Conservation (phyloP, 2,329 filamentous ascomycete genomes). For the Helminthosporium solani region DNA sequence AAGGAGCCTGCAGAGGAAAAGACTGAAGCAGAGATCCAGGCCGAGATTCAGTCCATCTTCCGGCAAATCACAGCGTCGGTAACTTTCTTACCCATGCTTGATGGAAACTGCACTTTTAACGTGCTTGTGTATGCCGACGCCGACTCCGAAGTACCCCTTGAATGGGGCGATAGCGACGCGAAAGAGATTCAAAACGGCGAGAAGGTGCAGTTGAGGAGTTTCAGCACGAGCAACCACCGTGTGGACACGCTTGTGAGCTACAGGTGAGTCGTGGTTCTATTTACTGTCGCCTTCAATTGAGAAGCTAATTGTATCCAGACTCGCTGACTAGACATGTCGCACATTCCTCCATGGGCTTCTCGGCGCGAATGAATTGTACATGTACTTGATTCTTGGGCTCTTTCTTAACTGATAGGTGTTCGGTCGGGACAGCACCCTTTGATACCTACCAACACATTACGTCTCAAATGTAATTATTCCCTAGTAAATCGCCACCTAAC, state of each 20-base stretch:
- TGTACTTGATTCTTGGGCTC: background rate
- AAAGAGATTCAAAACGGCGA: constrained; percentile 95
- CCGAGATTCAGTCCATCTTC: constrained; percentile 95
- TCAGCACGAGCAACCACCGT: constrained; percentile 90
- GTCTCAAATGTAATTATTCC: too few relatives aligned
- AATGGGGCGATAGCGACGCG: constrained; percentile 97
- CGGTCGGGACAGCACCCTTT: too few relatives aligned
- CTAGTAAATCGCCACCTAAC: too few relatives aligned
- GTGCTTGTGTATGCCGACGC: constrained; percentile 97
- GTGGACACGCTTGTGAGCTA: constrained; percentile 97
- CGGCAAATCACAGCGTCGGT: constrained; percentile 97
- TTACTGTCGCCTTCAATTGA: background rate
- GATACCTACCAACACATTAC: too few relatives aligned
- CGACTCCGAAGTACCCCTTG: constrained; percentile 92
- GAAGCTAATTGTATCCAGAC: constrained; percentile 18
- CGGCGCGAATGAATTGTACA: too few relatives aligned
- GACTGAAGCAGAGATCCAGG: constrained; percentile 89
- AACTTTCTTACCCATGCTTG: constrained; percentile 90
- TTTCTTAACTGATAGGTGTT: background rate
- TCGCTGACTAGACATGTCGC: constrained; percentile 21
- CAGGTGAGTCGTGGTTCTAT: constrained; percentile 43
- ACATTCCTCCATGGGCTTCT: background rate
- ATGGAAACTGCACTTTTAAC: constrained; percentile 97
- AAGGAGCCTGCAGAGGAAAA: constrained; percentile 61
- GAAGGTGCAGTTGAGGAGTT: constrained; percentile 91